Evolutionary conservation across 1,284 basidiomycete species (phyloP).

Genomic region (Sanghuangporus baumii): DNA sequence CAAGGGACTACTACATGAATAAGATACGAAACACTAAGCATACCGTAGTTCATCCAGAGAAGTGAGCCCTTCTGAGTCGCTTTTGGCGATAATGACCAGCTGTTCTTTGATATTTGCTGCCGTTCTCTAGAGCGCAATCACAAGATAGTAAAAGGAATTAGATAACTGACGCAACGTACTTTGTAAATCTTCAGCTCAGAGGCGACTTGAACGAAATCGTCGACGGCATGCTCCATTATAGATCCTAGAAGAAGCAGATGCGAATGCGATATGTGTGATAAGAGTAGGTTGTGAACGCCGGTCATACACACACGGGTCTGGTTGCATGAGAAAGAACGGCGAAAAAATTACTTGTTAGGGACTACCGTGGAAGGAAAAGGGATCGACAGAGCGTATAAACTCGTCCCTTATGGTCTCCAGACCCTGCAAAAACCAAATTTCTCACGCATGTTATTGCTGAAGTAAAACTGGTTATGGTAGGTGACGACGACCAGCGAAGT

Average conservation of each 20-base stretch:
- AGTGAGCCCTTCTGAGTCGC: not conserved
- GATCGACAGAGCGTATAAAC: too few relatives aligned
- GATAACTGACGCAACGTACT: not conserved
- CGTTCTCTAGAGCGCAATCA: not conserved
- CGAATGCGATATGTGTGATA: not conserved
- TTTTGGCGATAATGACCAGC: constrained; percentile 1
- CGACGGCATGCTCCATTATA: not conserved
- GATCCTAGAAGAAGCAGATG: not conserved
- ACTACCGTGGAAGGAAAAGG: too few relatives aligned
- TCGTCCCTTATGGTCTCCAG: too few relatives aligned
- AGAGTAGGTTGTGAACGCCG: too few relatives aligned
- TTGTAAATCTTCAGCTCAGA: constrained; percentile 13
- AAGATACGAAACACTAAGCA: not conserved
- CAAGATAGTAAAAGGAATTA: not conserved
- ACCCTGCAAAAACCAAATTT: too few relatives aligned
- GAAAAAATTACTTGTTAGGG: too few relatives aligned
- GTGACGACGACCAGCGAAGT: too few relatives aligned
- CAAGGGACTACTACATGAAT: not conserved
- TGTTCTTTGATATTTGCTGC: constrained; percentile 16
- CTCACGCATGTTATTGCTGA: too few relatives aligned
- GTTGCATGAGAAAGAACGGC: too few relatives aligned
- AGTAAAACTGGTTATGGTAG: too few relatives aligned
- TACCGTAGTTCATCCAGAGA: not conserved
- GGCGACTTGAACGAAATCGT: not conserved
- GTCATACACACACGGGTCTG: too few relatives aligned